A percentile compares a stretch with the other conserved stretches of the same genome.
Evolutionary conservation across 192 early-diverging fungal genomes (phyloP).

Genomic region (Backusella tarrabulga): DNA sequence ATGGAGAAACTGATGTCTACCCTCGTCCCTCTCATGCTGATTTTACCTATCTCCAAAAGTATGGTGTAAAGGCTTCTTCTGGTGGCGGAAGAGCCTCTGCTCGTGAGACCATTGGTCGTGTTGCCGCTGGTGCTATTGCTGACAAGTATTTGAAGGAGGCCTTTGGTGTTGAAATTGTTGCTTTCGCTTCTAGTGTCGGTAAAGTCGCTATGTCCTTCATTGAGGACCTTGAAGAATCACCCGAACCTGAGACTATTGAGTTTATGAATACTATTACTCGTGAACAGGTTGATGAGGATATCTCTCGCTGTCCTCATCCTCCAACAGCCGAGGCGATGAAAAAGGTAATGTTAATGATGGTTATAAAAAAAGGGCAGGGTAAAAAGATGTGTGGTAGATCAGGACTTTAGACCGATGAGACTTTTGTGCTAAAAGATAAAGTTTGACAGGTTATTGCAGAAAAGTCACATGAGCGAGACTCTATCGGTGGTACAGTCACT

Average conservation of each 20-base stretch:
- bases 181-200: slow-evolving; percentile 91
- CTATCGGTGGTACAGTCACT: slow-evolving; percentile 91
- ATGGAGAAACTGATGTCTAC: slow-evolving; percentile 92
- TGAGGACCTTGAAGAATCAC: slow-evolving; percentile 38
- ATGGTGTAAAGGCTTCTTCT: slow-evolving; percentile 90
- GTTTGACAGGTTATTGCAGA: slow-evolving; percentile 54
- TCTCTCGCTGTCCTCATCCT: slow-evolving; percentile 87
- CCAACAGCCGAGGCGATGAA: slow-evolving; percentile 74
- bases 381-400: not conserved
- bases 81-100: slow-evolving; percentile 94
- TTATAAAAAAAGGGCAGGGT: not conserved
- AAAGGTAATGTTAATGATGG: slow-evolving; percentile 44
- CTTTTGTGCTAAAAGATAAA: not conserved
- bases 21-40: slow-evolving; percentile 97
- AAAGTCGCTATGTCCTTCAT: slow-evolving; percentile 71
- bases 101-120: slow-evolving; percentile 95
- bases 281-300: slow-evolving; percentile 73
- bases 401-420: slow-evolving; percentile 8
- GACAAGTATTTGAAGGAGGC: slow-evolving; percentile 87
- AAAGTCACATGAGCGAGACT: slow-evolving; percentile 80
- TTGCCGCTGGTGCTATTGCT: slow-evolving; percentile 94
- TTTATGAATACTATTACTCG: slow-evolving; percentile 69
- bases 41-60: slow-evolving; percentile 95
- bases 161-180: slow-evolving; percentile 87
- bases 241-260: slow-evolving; percentile 56